Base-by-base conservation (phyloP, 768 basidiomycete genomes). In the Clathrus columnatus region DNA sequence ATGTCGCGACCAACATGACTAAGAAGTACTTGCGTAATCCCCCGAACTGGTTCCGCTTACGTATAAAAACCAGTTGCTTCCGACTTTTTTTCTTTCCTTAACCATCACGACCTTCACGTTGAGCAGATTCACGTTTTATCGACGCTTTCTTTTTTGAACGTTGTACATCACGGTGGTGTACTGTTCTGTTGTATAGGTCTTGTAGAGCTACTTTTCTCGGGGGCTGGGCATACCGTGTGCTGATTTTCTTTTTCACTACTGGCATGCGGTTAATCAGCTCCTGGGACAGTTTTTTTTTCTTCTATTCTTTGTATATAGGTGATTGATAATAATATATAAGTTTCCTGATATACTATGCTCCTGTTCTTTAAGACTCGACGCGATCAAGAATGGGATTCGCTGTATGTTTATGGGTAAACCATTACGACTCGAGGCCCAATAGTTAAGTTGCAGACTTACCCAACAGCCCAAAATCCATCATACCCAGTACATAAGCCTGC, bases 161-260 rank as follows among this genome's bases (percentile, higher is more conserved):
- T n/a, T n/a, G n/a, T n/a, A n/a, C n/a, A 36, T 36, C 36, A 7
- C 26, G 46, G 30, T 26, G 51, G 51, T 53, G 51, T 44, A 23
- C 26, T 53, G 51, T 20, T 53, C n/a, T 32, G 51, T n/a, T 43
- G 26, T 53, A 17, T 23, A 44, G 51, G 43, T 26, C 21, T 32
- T 41, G 51, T 53, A 43, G 51, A 53, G 27, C 18, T 17, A 53
- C 10, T 23, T 28, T 43, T 51, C 23, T 21, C 51, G 17, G 26
- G 51, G 45, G 18, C 51, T 53, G 51, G 51, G 51, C 51, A 53
- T 53, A 41, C 36, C 51, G 51, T 53, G 27, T 44, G 43, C 51
- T 53, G 36, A 36, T 36, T 36, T n/a, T 36, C n/a, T 53, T 43
- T 53, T 53, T 6, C 45, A 20, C 23, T 14, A 53, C 51, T 53